phyloP scores from a whole-genome alignment of 768 basidiomycete species.

The Naganishia kalamii region DNA sequence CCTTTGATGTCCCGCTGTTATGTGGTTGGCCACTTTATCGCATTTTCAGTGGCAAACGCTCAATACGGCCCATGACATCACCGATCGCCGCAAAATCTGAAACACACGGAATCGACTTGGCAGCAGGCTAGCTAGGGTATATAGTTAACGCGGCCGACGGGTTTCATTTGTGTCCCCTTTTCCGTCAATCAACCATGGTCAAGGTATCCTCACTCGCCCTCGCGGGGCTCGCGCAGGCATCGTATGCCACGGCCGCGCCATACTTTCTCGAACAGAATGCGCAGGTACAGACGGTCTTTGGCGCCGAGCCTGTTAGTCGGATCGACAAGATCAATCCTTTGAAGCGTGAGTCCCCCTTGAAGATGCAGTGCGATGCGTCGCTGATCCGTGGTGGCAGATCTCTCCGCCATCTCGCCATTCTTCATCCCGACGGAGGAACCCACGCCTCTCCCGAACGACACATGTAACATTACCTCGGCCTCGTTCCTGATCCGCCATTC shows the following conservation, averaged over 20 bases:
- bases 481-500: slow-evolving; percentile 47
- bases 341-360: slow-evolving; percentile 26
- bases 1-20: too few relatives aligned
- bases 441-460: slow-evolving; percentile 34
- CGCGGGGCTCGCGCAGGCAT: not conserved
- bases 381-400: slow-evolving; percentile 28
- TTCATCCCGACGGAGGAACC: slow-evolving; percentile 39
- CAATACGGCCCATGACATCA: not conserved
- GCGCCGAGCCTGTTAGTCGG: not conserved
- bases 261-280: not conserved
- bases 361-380: not conserved
- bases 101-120: not conserved
- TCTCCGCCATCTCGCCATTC: slow-evolving; percentile 47
- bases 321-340: slow-evolving; percentile 33
- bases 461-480: slow-evolving; percentile 41
- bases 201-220: slow-evolving; percentile 7
- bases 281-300: not conserved
- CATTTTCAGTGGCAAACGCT: too few relatives aligned
- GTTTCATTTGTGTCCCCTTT: not conserved
- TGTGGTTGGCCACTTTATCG: too few relatives aligned
- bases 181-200: not conserved
- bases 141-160: too few relatives aligned
- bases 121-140: too few relatives aligned
- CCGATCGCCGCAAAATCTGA: not conserved
- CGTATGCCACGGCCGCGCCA: not conserved